A percentile compares a stretch with the other conserved stretches of the same genome.
Evolutionary conservation across 179 eudicot species (phyloP).

Genomic region (Beta macrorhiza): DNA sequence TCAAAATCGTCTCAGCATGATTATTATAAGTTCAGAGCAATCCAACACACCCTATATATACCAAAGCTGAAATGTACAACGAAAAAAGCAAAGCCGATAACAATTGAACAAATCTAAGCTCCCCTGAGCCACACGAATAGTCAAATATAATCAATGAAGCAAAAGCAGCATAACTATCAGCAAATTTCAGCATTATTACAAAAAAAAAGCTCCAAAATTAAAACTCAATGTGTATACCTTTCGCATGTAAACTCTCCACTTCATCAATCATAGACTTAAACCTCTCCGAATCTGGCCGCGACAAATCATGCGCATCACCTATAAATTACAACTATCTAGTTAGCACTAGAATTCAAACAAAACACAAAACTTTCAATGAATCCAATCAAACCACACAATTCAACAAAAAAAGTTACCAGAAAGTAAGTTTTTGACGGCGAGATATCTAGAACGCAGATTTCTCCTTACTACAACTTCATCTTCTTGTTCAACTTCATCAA

Average conservation of each 20-base stretch:
- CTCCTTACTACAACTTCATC: slow-evolving; percentile 46
- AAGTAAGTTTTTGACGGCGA: slow-evolving; percentile 61
- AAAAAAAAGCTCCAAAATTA: not conserved
- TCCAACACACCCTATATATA: not conserved
- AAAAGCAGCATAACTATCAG: no score
- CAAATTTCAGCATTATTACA: no score
- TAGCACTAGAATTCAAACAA: not conserved
- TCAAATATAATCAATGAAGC: no score
- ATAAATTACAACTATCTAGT: slow-evolving; percentile 21
- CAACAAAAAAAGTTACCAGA: slow-evolving; percentile 35
- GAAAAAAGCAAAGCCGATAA: no score
- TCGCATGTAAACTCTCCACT: slow-evolving; percentile 74
- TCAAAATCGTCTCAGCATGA: not conserved
- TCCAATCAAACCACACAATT: not conserved
- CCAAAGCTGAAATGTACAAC: no score
- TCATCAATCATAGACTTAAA: slow-evolving; percentile 59
- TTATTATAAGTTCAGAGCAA: no score
- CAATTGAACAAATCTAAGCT: not conserved
- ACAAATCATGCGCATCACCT: slow-evolving; percentile 63
- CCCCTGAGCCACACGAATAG: no score
- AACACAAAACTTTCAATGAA: not conserved
- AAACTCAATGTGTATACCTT: slow-evolving; percentile 38
- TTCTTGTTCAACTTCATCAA: slow-evolving; percentile 7
- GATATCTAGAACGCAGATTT: slow-evolving; percentile 67
- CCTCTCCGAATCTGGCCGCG: slow-evolving; percentile 48